Evolutionary conservation across 2,329 filamentous ascomycete genomes (phyloP).

Genomic region (Penicillium oxalicum): DNA sequence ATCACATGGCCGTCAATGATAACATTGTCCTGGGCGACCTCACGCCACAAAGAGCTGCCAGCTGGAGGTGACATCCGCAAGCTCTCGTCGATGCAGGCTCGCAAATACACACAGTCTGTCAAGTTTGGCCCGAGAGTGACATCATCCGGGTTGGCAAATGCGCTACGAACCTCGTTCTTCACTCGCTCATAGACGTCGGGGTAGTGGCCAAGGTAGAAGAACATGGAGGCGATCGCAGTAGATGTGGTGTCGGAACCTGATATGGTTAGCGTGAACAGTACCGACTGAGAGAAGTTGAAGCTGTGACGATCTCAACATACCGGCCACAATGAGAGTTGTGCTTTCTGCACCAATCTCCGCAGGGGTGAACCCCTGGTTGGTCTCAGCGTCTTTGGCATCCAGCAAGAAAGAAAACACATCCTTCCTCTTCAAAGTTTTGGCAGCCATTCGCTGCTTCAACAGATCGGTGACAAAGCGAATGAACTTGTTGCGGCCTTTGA

Average conservation of each 20-base stretch:
- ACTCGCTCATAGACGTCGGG: constrained; percentile 26
- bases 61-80: constrained; percentile 31
- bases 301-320: constrained; percentile 4
- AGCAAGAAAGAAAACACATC: constrained; percentile 47
- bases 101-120: constrained; percentile 35
- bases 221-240: constrained; percentile 31
- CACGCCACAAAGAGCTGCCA: constrained; percentile 23
- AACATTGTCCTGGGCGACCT: constrained; percentile 25
- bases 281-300: too few species aligned
- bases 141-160: constrained; percentile 32
- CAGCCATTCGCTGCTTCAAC: constrained; percentile 14
- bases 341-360: constrained; percentile 47
- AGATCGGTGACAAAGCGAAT: constrained; percentile 14
- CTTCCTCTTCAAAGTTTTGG: constrained; percentile 17
- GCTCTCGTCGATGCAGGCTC: constrained; percentile 39
- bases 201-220: constrained; percentile 39
- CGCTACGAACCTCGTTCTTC: constrained; percentile 28
- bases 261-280: not conserved
- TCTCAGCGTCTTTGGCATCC: constrained; percentile 44
- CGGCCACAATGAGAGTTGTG: constrained; percentile 46
- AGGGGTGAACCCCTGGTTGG: constrained; percentile 35
- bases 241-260: constrained; percentile 38
- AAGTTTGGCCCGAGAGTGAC: constrained; percentile 31
- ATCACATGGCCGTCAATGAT: constrained; percentile 28
- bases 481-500: constrained; percentile 41